Evolutionary conservation across 1,284 basidiomycete genomes (phyloP).

Genomic region (Mycosarcoma mackinlayi): DNA sequence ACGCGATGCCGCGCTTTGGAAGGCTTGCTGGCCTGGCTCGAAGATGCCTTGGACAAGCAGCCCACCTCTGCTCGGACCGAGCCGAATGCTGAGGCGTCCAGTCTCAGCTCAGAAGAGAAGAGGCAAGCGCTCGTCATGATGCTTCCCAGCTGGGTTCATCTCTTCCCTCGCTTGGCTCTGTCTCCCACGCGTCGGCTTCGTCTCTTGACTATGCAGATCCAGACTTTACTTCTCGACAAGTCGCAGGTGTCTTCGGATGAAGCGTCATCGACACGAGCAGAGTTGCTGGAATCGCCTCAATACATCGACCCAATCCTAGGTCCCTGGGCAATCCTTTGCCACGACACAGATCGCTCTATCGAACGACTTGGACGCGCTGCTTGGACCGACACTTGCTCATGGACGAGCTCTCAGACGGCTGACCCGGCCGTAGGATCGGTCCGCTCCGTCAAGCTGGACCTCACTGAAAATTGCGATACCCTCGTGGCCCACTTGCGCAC

Average conservation of each 20-base stretch:
- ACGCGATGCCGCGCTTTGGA: constrained; percentile 89
- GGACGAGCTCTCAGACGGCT: neutral
- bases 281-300: constrained; percentile 74
- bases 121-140: constrained; percentile 74
- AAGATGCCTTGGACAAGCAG: constrained; percentile 71
- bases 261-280: constrained; percentile 70
- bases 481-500: constrained; percentile 44
- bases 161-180: constrained; percentile 82
- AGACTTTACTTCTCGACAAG: constrained; percentile 75
- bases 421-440: neutral
- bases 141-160: constrained; percentile 92
- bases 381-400: constrained; percentile 70
- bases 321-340: constrained; percentile 80
- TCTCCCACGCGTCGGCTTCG: constrained; percentile 84
- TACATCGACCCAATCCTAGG: constrained; percentile 80
- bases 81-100: constrained; percentile 44
- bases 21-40: constrained; percentile 80
- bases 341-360: constrained; percentile 79
- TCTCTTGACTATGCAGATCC: constrained; percentile 77
- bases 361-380: constrained; percentile 72
- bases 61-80: constrained; percentile 56
- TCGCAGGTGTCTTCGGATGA: constrained; percentile 47
- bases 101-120: constrained; percentile 42
- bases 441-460: constrained; percentile 6
- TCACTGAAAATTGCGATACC: constrained; percentile 30